Percentiles rank a stretch among this genome's conserved stretches.
Conservation (phyloP, 2,329 filamentous ascomycete species). For the Saccharata proteae region DNA sequence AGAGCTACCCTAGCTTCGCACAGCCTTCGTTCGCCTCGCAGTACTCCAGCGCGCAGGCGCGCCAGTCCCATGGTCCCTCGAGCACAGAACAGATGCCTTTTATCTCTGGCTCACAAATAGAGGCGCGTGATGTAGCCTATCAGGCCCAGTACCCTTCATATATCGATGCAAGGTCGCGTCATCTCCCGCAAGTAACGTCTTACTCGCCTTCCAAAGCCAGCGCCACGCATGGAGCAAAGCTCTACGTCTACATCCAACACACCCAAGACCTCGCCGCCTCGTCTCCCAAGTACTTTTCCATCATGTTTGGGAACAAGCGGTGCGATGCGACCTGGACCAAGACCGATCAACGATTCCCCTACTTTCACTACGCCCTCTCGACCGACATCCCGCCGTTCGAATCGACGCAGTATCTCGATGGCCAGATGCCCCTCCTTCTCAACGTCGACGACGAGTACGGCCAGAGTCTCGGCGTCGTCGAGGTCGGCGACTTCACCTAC, state of each 20-base stretch:
- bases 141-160: slow-evolving; percentile 34
- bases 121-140: slow-evolving; percentile 37
- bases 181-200: slow-evolving; percentile 49
- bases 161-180: slow-evolving; percentile 48
- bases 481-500: slow-evolving; percentile 53
- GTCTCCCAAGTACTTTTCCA: slow-evolving; percentile 42
- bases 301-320: slow-evolving; percentile 70
- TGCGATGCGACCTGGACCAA: slow-evolving; percentile 56
- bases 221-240: slow-evolving; percentile 47
- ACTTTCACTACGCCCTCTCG: slow-evolving; percentile 58
- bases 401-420: slow-evolving; percentile 43
- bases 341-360: slow-evolving; percentile 43
- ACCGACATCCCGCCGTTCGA: slow-evolving; percentile 56
- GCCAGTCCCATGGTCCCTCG: slow-evolving; percentile 36
- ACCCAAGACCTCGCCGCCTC: slow-evolving; percentile 59
- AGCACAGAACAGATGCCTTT: slow-evolving; percentile 30
- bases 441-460: slow-evolving; percentile 47
- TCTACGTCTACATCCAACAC: slow-evolving; percentile 63
- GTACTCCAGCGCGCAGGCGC: slow-evolving; percentile 37
- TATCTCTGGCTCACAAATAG: slow-evolving; percentile 28
- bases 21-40: slow-evolving; percentile 38
- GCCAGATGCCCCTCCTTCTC: slow-evolving; percentile 47
- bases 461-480: slow-evolving; percentile 36
- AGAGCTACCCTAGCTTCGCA: slow-evolving; percentile 35
- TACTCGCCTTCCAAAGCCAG: slow-evolving; percentile 58